Evolutionary conservation across 75 land plant species (phyloP), one percentile per base, ranked within the genome.

Genomic region (Pinus albicaulis): DNA sequence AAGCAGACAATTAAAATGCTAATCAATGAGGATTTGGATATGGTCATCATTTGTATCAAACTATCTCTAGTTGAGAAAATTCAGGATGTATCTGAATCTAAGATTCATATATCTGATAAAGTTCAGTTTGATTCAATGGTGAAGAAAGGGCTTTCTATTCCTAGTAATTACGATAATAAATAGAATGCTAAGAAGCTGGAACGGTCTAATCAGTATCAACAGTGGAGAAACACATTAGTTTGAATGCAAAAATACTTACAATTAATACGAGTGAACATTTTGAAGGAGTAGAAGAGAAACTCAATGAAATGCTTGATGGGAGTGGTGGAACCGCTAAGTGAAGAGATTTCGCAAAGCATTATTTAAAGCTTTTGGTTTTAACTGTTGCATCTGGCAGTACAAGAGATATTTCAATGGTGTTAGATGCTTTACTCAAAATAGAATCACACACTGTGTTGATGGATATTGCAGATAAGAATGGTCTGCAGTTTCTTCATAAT

Each of bases 341-440:
- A 34, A 91, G 85, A 94, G 98, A 93, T 80, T 82, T 89, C 15
- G 66, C 94, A 55, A 93, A 78, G 81, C 91, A 85, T 26, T 96
- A 96, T 59, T 81, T 96, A 79, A 96, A 96, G 88, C 95, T 96
- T 73, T 84, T 93, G 72, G 78, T 93, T 58, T 78, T 93, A 5
- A 91, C 94, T 34, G 89, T 93, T 28, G 82, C 89, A 38, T 77
- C 87, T 83, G 88, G 89, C 57, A 94, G 97, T 75, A 86, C 79
- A 58, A 83, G 97, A 66, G 97, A 96, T 76, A 85, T 96, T 63
- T 96, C 99, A 55, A 76, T 96, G 85, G 82, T 96, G 73, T 86
- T 95, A 38, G 99, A 94, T 85, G 97, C 93, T 12, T 75, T 96
- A 19, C 73, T 92, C 80, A 90, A 93, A 78, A 96, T 97, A 56